phyloP scores from a whole-genome alignment of 768 basidiomycete genomes.

The Psilocybe tampanensis region DNA sequence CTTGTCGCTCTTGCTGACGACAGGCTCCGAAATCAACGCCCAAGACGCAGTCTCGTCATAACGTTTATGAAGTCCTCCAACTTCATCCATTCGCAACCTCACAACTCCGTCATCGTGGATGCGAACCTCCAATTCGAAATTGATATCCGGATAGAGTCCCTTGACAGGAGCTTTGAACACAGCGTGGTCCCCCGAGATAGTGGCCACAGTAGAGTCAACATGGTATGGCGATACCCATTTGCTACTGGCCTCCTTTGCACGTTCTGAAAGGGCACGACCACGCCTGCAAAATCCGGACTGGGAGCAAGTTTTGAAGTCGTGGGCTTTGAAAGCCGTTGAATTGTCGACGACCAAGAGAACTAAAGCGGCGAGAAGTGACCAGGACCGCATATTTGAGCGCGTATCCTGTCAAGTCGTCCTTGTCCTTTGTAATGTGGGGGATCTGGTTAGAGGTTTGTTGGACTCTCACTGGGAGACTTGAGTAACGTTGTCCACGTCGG shows the following conservation, averaged over 20 bases:
- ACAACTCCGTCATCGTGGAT: constrained; percentile 89
- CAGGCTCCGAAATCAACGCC: constrained; percentile 80
- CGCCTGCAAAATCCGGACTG: constrained; percentile 92
- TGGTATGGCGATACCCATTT: constrained; percentile 90
- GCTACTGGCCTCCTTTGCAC: constrained; percentile 58
- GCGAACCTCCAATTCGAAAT: constrained; percentile 80
- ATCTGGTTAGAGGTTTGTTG: not conserved
- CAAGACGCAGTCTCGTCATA: constrained; percentile 93
- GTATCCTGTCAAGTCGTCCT: constrained; percentile 7
- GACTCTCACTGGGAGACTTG: not conserved
- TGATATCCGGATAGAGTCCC: constrained; percentile 84
- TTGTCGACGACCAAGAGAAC: constrained; percentile 37
- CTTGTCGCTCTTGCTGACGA: constrained; percentile 52
- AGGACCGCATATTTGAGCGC: constrained; percentile 33
- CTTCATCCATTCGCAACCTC: constrained; percentile 91
- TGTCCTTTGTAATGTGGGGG: not conserved
- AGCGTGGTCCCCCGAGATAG: constrained; percentile 53
- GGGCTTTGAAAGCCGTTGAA: constrained; percentile 64
- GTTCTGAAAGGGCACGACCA: constrained; percentile 80
- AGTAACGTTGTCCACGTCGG: constrained; percentile 4
- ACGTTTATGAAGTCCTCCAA: constrained; percentile 73
- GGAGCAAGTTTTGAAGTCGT: constrained; percentile 94
- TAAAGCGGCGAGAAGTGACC: constrained; percentile 36
- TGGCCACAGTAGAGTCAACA: constrained; percentile 58
- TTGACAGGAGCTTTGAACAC: constrained; percentile 75